A percentile compares a stretch with the other conserved stretches of the same genome.
These are phyloP conservation scores for Lepidium sativum DNA, from an alignment of 345 rosid species.

Conservation along the genomic window DNA sequence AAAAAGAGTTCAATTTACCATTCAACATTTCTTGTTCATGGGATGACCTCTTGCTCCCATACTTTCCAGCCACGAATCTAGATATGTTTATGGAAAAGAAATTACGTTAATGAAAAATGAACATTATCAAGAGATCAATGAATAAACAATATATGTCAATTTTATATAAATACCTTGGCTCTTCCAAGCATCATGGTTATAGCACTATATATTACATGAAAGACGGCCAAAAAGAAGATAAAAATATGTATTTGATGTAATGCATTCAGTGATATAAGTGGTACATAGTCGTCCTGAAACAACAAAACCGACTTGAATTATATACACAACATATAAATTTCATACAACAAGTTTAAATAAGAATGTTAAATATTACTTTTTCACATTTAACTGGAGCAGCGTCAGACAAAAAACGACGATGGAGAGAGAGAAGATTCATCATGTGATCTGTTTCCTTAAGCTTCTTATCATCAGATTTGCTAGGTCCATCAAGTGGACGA, in stretches of 20 bases:
- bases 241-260: slow-evolving; percentile 76
- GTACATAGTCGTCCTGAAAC: slow-evolving; percentile 55
- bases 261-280: slow-evolving; percentile 58
- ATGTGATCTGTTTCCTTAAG: background rate
- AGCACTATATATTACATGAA: slow-evolving; percentile 71
- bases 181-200: slow-evolving; percentile 77
- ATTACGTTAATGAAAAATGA: no score
- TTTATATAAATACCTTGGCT: slow-evolving; percentile 42
- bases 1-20: background rate
- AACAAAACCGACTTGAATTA: background rate
- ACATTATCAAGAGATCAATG: background rate
- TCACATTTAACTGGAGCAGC: background rate
- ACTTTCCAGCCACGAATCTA: slow-evolving; percentile 83
- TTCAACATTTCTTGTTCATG: slow-evolving; percentile 23
- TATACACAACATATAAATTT: background rate
- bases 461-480: background rate
- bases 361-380: background rate
- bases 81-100: background rate
- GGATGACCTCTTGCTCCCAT: slow-evolving; percentile 49
- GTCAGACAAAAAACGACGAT: slow-evolving; percentile 27
- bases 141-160: background rate
- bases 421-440: background rate
- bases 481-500: slow-evolving; percentile 6
- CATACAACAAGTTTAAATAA: background rate
- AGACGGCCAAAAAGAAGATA: slow-evolving; percentile 81